Base-by-base conservation (phyloP, 768 basidiomycete genomes). In the Suillus sp. region DNA sequence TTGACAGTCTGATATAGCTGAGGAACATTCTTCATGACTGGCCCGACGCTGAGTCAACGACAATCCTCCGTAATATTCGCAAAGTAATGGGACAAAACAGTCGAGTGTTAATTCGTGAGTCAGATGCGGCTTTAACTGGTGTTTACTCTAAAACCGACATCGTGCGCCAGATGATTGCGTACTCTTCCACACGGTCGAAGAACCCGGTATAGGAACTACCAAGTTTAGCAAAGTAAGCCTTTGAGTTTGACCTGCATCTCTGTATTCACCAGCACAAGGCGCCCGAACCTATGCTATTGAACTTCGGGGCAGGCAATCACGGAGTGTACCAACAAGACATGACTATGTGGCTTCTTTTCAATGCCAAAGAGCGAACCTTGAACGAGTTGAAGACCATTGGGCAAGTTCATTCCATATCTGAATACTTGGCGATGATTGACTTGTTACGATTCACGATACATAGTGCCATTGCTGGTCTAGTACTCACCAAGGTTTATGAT, bases 201-300 rank as follows among this genome's bases (percentile, higher is more conserved):
- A 66, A 32, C 47, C 59, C 4, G 62, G 30, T 27, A 34, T 58
- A 2, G 51, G 57, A 54, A 6, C 20, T 7, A 6, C 1, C 11
- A 13, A n/a, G 20, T 14, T 54, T 10, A 34, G 11, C 53, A 18
- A n/a, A 2, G 53, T 54, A 6, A n/a, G 53, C 22, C 14, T 54
- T n/a, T 10, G 32, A 34, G n/a, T 14, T 4, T 3, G n/a, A 5
- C 11, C 20, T 47, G 45, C 35, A 34, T 54, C 13, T 34, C 3
- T 64, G 60, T 3, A 64, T 62, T n/a, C 65, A 63, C 37, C 53
- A 64, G 70, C 62, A 34, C 10, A 34, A 54, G 64, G 82, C 81
- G 0, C 83, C 83, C 0, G 76, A 78, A 60, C 83, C 82, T 0
- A 69, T 85, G 58, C 72, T 84, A 4, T 75, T 82, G 45, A 6